phyloP scores from a whole-genome alignment of 345 rosid species.

The Durio zibethinus region DNA sequence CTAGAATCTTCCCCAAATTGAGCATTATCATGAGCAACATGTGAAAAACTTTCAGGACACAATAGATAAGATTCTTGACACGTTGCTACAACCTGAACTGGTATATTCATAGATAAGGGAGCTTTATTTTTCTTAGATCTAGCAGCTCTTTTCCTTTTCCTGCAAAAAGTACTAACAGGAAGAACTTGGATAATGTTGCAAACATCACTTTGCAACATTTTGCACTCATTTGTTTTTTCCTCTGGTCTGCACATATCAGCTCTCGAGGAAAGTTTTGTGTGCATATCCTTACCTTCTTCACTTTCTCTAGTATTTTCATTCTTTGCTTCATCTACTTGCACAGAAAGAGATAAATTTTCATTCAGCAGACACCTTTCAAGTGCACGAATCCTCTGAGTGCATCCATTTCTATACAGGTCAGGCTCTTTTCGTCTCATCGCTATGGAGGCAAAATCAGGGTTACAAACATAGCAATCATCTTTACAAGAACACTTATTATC shows the following conservation, averaged over 20 bases:
- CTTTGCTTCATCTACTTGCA: constrained; percentile 25
- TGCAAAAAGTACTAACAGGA: constrained; percentile 21
- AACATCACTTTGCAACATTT: constrained; percentile 17
- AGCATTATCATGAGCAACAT: constrained; percentile 14
- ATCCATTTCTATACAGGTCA: constrained; percentile 46
- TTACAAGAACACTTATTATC: constrained; percentile 40
- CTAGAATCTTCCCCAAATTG: constrained; percentile 20
- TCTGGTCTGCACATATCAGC: constrained; percentile 22
- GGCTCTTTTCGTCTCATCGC: constrained; percentile 58
- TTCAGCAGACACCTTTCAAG: constrained; percentile 40
- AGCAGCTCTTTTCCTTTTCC: constrained; percentile 44
- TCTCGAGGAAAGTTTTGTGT: constrained; percentile 6
- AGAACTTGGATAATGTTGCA: constrained; percentile 14
- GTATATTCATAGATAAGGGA: constrained; percentile 2
- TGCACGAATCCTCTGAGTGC: constrained; percentile 59
- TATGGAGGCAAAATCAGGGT: constrained; percentile 64
- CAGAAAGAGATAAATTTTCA: constrained; percentile 35
- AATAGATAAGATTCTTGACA: constrained; percentile 20
- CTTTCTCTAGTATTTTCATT: constrained; percentile 22
- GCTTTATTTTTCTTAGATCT: constrained; percentile 30
- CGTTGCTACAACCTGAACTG: constrained; percentile 11
- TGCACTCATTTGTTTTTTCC: constrained; percentile 24
- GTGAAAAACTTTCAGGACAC: constrained; percentile 7
- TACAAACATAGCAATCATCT: constrained; percentile 43
- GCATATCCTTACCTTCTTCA: constrained; percentile 20